These are phyloP conservation scores for Termitomyces heimii DNA, from an alignment of 768 basidiomycete genomes.

Conservation along the genomic window DNA sequence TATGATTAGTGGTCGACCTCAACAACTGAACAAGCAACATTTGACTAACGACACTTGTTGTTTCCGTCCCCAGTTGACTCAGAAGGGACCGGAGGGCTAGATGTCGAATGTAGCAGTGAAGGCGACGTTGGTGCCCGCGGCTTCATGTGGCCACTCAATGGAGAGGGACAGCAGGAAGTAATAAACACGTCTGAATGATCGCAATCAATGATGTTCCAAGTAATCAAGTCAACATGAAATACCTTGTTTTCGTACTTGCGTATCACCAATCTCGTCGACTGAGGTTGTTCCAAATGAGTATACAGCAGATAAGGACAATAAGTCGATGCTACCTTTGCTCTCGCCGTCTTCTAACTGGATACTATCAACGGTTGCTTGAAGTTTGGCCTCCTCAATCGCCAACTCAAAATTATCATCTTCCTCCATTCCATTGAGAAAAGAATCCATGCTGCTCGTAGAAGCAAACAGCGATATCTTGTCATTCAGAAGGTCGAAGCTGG, in stretches of 20 bases:
- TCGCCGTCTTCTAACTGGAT: conserved; percentile 5
- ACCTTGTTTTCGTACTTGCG: not conserved
- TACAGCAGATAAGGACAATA: not conserved
- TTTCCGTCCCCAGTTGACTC: not conserved
- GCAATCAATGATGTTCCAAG: not conserved
- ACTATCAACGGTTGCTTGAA: conserved; percentile 13
- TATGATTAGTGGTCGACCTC: not conserved
- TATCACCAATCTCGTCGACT: not conserved
- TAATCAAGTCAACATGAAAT: not conserved
- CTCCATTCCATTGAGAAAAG: conserved; percentile 27
- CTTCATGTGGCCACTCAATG: not conserved
- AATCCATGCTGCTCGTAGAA: conserved; percentile 23
- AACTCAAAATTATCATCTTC: conserved; percentile 38
- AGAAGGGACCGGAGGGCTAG: not conserved
- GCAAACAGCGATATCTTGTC: conserved; percentile 45
- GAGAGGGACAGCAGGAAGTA: not conserved
- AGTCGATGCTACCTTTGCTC: not conserved
- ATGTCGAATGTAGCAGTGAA: not conserved
- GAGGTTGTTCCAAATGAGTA: not conserved
- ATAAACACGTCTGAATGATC: not conserved
- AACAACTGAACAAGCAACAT: not conserved
- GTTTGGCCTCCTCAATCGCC: conserved; percentile 19
- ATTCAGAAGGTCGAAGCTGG: conserved; percentile 46
- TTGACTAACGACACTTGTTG: not conserved
- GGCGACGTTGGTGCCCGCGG: not conserved